A percentile compares a stretch with the other conserved stretches of the same genome.
Evolutionary conservation across 83 land plant species (phyloP).

Genomic region (Picea abies): DNA sequence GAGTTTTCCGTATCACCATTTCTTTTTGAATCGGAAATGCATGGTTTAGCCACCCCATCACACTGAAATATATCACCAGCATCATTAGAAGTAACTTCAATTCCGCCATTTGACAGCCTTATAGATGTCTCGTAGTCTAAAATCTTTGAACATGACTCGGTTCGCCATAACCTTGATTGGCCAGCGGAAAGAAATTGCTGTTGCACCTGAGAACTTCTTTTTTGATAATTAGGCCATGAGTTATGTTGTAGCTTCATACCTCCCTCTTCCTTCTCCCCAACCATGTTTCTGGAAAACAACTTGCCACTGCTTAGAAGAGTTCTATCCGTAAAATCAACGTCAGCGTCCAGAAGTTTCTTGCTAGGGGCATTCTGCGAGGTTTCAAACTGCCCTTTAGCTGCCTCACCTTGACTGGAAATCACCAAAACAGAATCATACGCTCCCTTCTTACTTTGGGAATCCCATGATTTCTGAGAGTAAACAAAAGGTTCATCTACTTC

Average conservation of each 20-base stretch:
- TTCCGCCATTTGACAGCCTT: no score
- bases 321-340: background rate
- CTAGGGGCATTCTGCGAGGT: background rate
- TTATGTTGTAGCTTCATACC: background rate
- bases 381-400: background rate
- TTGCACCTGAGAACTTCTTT: background rate
- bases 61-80: background rate
- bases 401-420: background rate
- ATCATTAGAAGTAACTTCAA: background rate
- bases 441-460: background rate
- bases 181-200: background rate
- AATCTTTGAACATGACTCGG: background rate
- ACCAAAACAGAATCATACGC: background rate
- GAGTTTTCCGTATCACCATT: background rate
- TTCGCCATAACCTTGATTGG: background rate
- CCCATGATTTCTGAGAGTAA: background rate
- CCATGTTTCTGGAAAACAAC: background rate
- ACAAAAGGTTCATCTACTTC: background rate
- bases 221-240: conserved; percentile 10
- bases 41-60: background rate
- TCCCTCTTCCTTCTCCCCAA: background rate
- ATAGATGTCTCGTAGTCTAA: background rate
- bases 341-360: background rate
- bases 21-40: background rate
- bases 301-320: background rate